Base-by-base conservation (phyloP, 78 protist genomes). In the Dictyostelium capitatum region DNA sequence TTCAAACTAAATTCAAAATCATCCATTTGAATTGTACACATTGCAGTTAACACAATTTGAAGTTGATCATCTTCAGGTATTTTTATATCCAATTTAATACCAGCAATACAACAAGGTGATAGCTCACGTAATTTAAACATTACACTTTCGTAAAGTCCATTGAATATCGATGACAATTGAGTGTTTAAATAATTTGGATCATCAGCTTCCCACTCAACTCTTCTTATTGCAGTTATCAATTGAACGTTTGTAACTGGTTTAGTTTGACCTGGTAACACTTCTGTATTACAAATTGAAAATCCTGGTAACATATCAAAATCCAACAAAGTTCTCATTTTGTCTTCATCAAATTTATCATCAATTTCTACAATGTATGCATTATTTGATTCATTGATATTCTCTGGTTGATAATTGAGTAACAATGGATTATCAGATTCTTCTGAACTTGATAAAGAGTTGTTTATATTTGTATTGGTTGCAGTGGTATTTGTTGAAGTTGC, bases 271-370 rank as follows among this genome's bases (percentile, higher is more conserved):
- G 92, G 96, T 32, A 54, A 14, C 51, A 43, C 23, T n/a, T 87
- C 90, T 6, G 91, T 84, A 59, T 81, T 87, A 64, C 82, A 80
- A 53, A 95, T 41, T n/a, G 91, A 77, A 56, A 77, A 87, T 0
- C 89, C 91, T 6, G 59, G 89, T 14, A 94, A 94, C 10, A 83
- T 48, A 15, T 80, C 87, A 15, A 89, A 91, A 70, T 89, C 95
- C 15, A 95, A 41, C 7, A 89, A 75, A 25, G 85, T 89, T 47
- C 87, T 85, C 75, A 89, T 54, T 46, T 90, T 95, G 59, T 95
- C 97, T 32, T 81, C 97, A 59, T 95, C 97, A 56, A 78, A 51
- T 65, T 85, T 84, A 57, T 95, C 97, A 57, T 95, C 97, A 8
- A 95, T 67, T 43, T 89, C 97, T 0, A 95, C 91, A 28, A 95